Evolutionary conservation across 305 asterid species (phyloP).

Genomic region (Petunia hybrid): DNA sequence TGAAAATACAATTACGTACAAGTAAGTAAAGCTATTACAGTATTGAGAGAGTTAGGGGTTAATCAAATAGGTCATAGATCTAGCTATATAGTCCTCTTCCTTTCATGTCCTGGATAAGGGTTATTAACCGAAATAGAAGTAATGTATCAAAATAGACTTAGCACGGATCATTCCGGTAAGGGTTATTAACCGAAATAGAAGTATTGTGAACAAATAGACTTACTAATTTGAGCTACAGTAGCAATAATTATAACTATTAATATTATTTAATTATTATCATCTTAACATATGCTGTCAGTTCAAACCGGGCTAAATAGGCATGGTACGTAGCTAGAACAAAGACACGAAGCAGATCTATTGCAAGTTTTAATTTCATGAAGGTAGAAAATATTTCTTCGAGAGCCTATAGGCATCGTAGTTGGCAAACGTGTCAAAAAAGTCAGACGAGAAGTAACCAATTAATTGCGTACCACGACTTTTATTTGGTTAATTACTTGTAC

Average conservation of each 20-base stretch:
- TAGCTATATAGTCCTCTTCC: not conserved
- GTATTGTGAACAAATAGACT: not conserved
- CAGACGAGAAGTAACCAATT: constrained; percentile 18
- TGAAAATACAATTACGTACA: no score
- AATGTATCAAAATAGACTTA: not conserved
- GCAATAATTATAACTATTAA: not conserved
- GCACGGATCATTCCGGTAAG: no score
- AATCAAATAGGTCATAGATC: not conserved
- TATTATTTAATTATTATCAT: not conserved
- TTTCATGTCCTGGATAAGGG: not conserved
- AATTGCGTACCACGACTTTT: constrained; percentile 5
- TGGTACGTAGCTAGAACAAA: not conserved
- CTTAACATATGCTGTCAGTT: not conserved
- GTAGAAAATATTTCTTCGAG: not conserved
- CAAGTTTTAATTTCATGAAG: not conserved
- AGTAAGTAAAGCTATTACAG: no score
- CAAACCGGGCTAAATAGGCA: not conserved
- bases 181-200: not conserved
- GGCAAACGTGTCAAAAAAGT: constrained; percentile 21
- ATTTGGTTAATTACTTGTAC: not conserved
- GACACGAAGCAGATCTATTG: not conserved
- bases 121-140: not conserved
- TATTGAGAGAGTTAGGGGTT: not conserved
- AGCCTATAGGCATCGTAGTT: constrained; percentile 31
- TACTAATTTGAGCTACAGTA: not conserved